Conservation (phyloP, 2,329 filamentous ascomycete genomes). For the Pestalotiopsis sp. region DNA sequence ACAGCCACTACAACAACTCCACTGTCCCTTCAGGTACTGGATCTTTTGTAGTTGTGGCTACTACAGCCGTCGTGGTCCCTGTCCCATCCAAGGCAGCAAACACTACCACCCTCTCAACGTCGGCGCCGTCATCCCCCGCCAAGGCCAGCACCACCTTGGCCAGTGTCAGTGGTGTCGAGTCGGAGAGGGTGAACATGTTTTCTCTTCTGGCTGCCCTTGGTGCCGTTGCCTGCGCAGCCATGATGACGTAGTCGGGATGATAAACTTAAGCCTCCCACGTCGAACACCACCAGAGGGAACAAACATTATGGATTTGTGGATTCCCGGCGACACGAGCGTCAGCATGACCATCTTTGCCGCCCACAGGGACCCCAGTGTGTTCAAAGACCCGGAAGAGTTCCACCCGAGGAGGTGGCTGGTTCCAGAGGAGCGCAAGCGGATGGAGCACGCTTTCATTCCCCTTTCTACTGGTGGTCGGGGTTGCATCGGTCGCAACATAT, state of each 20-base stretch:
- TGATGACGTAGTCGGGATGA: neutral
- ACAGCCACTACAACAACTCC: neutral
- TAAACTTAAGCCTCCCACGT: slow-evolving; percentile 32
- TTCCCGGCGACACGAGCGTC: slow-evolving; percentile 12
- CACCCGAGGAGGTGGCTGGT: slow-evolving; percentile 7
- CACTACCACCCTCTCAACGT: neutral
- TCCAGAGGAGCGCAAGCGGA: neutral
- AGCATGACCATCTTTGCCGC: slow-evolving; percentile 11
- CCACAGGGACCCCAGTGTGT: slow-evolving; percentile 5
- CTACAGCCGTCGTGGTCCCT: neutral
- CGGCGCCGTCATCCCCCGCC: neutral
- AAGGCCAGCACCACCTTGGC: neutral
- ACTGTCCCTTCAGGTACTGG: neutral
- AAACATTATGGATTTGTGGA: neutral
- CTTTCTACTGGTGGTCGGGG: slow-evolving; percentile 5
- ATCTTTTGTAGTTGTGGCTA: neutral
- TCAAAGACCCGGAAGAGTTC: slow-evolving; percentile 9
- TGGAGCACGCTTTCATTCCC: slow-evolving; percentile 6
- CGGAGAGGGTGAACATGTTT: neutral
- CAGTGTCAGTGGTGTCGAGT: neutral
- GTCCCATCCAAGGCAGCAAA: neutral
- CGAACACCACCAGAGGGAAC: slow-evolving; percentile 39
- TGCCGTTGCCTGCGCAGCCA: neutral
- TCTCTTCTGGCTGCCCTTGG: neutral
- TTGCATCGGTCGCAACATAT: slow-evolving; percentile 11